These are phyloP conservation scores for Inonotus hispidus DNA, from an alignment of 1,284 basidiomycete genomes.

Conservation along the genomic window DNA sequence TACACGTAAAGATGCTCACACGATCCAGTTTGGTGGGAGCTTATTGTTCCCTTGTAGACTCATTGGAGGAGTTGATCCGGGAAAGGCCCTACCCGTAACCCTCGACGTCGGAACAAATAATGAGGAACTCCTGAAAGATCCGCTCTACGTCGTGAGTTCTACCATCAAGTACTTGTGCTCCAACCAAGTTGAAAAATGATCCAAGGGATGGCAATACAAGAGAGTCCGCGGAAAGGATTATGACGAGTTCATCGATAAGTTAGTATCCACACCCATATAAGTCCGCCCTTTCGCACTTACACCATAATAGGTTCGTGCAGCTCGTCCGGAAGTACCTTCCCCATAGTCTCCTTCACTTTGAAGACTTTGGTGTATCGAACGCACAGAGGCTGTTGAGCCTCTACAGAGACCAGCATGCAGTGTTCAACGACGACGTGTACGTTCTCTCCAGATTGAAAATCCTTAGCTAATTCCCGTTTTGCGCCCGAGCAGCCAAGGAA, in stretches of 20 bases:
- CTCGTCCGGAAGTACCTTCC: conserved; percentile 40
- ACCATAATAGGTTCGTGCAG: conserved; percentile 35
- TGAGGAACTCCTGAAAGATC: conserved; percentile 53
- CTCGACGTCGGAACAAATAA: conserved; percentile 82
- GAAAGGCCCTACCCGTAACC: conserved; percentile 56
- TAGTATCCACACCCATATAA: conserved; percentile 15
- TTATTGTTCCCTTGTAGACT: conserved; percentile 37
- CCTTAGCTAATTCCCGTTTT: background rate
- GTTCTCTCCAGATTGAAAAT: conserved; percentile 21
- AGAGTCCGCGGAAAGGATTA: conserved; percentile 64
- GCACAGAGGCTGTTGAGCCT: conserved; percentile 66
- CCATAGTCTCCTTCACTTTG: conserved; percentile 62
- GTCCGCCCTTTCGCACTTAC: conserved; percentile 26
- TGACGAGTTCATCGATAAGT: conserved; percentile 67
- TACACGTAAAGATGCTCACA: conserved; percentile 55
- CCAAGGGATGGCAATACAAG: conserved; percentile 58
- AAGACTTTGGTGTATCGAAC: conserved; percentile 75
- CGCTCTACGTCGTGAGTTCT: conserved; percentile 56
- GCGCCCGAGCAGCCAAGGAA: conserved; percentile 61
- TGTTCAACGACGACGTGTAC: conserved; percentile 80
- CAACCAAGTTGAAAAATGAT: background rate
- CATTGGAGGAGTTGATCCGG: conserved; percentile 78
- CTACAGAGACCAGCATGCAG: conserved; percentile 61
- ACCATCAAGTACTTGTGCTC: background rate
- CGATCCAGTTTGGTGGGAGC: background rate